phyloP scores from a whole-genome alignment of 306 rosid genomes.

The Albizia julibrissin region DNA sequence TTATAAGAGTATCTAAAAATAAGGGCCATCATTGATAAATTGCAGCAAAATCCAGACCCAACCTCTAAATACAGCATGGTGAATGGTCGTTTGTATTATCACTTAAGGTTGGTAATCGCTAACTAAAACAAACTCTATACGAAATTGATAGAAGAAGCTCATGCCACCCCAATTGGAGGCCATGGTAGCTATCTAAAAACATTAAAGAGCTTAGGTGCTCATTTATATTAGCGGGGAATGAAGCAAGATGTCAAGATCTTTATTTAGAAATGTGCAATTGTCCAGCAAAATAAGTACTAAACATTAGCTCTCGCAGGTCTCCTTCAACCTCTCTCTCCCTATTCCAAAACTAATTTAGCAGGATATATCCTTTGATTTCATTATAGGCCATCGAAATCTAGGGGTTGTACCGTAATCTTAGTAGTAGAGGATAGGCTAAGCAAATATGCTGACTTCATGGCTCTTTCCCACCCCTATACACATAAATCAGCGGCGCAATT shows the following conservation, averaged over 20 bases:
- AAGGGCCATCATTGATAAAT: too few relatives aligned
- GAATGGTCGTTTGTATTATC: too few relatives aligned
- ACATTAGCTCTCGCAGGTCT: background rate
- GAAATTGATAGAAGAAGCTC: background rate
- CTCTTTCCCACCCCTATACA: too few relatives aligned
- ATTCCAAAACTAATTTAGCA: too few relatives aligned
- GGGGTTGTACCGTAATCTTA: too few relatives aligned
- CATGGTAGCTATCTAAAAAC: background rate
- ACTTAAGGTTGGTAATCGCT: background rate
- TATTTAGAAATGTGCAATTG: too few relatives aligned
- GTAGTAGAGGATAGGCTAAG: background rate
- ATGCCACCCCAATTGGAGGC: background rate
- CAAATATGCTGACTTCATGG: too few relatives aligned
- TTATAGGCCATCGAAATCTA: background rate
- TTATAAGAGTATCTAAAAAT: too few relatives aligned
- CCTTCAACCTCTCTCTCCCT: background rate
- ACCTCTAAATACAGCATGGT: accelerated
- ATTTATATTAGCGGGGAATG: too few relatives aligned
- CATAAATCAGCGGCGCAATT: too few relatives aligned
- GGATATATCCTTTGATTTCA: background rate
- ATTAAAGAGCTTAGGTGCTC: background rate
- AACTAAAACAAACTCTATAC: accelerated
- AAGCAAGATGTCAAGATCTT: background rate
- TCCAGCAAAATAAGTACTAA: background rate
- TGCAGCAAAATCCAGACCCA: background rate